Evolutionary conservation across 345 rosid species (phyloP).

Genomic region (Brassica nigra): DNA sequence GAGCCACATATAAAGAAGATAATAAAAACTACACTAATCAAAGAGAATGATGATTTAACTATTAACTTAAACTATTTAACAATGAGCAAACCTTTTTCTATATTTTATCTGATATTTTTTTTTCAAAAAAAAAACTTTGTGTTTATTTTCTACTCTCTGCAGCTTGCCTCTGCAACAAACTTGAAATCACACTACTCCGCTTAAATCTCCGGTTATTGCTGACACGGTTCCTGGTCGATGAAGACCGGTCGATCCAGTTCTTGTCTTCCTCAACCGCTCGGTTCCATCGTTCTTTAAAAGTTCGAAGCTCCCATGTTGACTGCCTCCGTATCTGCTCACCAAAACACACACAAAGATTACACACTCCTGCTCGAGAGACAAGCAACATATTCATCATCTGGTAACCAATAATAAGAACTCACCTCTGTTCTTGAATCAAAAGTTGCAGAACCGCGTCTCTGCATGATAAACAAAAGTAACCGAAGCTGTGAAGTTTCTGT

Average conservation of each 20-base stretch:
- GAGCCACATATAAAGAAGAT: background rate
- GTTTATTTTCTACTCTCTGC: slow-evolving; percentile 26
- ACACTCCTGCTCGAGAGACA: background rate
- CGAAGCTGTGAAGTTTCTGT: background rate
- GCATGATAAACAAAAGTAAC: background rate
- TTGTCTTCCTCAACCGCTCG: slow-evolving; percentile 64
- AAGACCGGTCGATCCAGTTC: slow-evolving; percentile 67
- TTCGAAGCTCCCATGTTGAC: slow-evolving; percentile 79
- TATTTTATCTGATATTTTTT: slow-evolving; percentile 9
- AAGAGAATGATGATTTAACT: background rate
- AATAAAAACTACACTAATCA: slow-evolving; percentile 7
- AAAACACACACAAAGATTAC: slow-evolving; percentile 9
- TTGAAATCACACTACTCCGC: slow-evolving; percentile 25
- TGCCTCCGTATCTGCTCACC: slow-evolving; percentile 77
- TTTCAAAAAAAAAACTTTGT: background rate
- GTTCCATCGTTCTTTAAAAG: slow-evolving; percentile 80
- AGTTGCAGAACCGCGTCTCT: slow-evolving; percentile 31
- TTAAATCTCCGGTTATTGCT: slow-evolving; percentile 32
- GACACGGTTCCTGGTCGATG: slow-evolving; percentile 11
- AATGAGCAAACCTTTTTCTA: slow-evolving; percentile 1
- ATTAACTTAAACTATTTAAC: background rate
- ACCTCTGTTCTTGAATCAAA: slow-evolving; percentile 44
- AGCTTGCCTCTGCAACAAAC: slow-evolving; percentile 24
- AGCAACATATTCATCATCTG: background rate
- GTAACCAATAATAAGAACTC: background rate